phyloP scores from a whole-genome alignment of 2,329 filamentous ascomycete species.

The Phaeoacremonium minimum region DNA sequence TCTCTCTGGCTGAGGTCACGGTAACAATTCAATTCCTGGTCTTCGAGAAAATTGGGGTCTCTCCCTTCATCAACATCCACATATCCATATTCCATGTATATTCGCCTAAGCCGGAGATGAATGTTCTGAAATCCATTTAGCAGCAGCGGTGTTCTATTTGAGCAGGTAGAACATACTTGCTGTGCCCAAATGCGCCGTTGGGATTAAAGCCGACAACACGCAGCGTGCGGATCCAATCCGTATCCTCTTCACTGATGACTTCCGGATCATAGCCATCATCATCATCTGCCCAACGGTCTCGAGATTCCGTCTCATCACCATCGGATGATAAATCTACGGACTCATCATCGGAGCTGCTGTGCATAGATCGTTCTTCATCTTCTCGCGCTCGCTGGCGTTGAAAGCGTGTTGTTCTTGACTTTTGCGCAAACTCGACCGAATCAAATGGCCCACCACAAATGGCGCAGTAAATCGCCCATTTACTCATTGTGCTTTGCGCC shows the following conservation, averaged over 20 bases:
- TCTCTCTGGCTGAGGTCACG: background rate
- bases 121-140: background rate
- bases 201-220: background rate
- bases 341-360: no score
- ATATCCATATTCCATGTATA: background rate
- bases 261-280: background rate
- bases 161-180: background rate
- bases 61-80: background rate
- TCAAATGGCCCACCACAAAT: constrained; percentile 4
- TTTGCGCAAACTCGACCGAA: background rate
- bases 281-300: background rate
- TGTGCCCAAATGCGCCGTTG: background rate
- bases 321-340: background rate
- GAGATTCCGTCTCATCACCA: background rate
- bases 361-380: background rate
- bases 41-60: background rate
- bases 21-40: background rate
- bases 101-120: constrained; percentile 2
- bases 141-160: no score
- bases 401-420: constrained; percentile 2
- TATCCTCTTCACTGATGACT: constrained; percentile 1
- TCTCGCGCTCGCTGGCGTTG: background rate
- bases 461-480: no score
- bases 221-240: background rate
- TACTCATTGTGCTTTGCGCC: no score